Conservation (phyloP, 2,329 filamentous ascomycete genomes). For the Cordyceps fumosorosea region DNA sequence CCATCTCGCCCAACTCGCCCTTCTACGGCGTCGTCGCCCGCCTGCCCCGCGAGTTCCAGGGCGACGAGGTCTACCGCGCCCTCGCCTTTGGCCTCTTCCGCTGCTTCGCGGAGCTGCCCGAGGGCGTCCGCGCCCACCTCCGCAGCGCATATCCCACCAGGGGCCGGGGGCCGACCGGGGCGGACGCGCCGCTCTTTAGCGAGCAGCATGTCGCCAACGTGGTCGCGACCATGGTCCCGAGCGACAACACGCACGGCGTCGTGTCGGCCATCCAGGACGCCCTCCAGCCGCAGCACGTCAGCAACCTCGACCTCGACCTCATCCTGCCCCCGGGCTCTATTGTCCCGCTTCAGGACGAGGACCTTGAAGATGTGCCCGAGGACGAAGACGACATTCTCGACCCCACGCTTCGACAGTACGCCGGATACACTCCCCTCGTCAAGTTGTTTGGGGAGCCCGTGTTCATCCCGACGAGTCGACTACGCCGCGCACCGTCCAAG, state of each 20-base stretch:
- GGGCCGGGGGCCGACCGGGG: constrained; percentile 45
- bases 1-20: constrained; percentile 85
- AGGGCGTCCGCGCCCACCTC: constrained; percentile 66
- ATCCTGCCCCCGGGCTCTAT: constrained; percentile 76
- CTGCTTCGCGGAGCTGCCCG: constrained; percentile 84
- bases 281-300: constrained; percentile 73
- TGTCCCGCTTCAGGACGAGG: constrained; percentile 53
- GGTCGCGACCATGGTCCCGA: constrained; percentile 74
- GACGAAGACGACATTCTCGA: constrained; percentile 62
- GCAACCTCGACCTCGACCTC: constrained; percentile 81
- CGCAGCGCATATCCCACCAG: constrained; percentile 50
- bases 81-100: constrained; percentile 90
- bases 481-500: constrained; percentile 81
- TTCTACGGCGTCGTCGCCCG: constrained; percentile 87
- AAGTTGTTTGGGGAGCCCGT: constrained; percentile 75
- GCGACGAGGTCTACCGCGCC: constrained; percentile 85
- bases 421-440: constrained; percentile 68
- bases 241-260: constrained; percentile 69
- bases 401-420: constrained; percentile 63
- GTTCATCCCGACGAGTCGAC: constrained; percentile 77
- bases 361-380: constrained; percentile 52
- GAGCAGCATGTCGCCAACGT: constrained; percentile 91
- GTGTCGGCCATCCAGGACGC: constrained; percentile 67
- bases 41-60: constrained; percentile 88
- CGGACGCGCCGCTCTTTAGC: constrained; percentile 66